A percentile compares a stretch with the other conserved stretches of the same genome.
These are phyloP conservation scores for Aspergillus spinulosporus DNA, from an alignment of 2,329 filamentous ascomycete genomes.

Conservation along the genomic window DNA sequence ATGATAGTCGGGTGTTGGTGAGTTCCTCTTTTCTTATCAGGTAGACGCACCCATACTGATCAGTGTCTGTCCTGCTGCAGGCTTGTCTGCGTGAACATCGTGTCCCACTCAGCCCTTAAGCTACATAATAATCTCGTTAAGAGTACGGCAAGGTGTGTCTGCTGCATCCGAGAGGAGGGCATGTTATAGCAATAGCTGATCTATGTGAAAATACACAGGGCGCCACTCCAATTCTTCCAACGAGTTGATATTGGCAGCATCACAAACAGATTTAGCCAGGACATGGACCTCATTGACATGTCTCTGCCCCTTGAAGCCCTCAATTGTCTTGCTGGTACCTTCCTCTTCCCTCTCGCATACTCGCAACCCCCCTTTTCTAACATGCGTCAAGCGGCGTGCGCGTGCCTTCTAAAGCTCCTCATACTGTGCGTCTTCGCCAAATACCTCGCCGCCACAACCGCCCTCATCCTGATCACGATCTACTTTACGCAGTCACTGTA, in stretches of 20 bases:
- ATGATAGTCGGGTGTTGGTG: background rate
- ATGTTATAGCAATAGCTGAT: too few relatives aligned
- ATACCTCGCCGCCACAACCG: background rate
- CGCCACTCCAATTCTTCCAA: conserved; percentile 47
- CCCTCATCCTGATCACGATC: background rate
- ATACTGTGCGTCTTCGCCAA: background rate
- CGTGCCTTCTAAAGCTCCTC: background rate
- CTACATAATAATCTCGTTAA: background rate
- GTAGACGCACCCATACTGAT: background rate
- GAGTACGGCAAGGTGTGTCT: background rate
- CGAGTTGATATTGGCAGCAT: conserved; percentile 47
- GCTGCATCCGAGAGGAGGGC: too few relatives aligned
- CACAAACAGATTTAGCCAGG: conserved; percentile 49
- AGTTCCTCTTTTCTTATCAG: background rate
- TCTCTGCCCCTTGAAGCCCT: conserved; percentile 30
- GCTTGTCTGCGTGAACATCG: background rate
- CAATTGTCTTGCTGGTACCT: background rate
- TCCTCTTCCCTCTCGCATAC: background rate
- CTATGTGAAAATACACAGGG: conserved; percentile 11
- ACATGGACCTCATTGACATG: conserved; percentile 50
- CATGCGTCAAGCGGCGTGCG: background rate
- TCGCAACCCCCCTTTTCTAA: background rate
- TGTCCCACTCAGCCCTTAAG: background rate
- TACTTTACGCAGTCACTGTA: conserved; percentile 18
- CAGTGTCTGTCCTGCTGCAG: background rate